Conservation (phyloP, 805 yeast genomes). For the Zygotorulaspora sp. region DNA sequence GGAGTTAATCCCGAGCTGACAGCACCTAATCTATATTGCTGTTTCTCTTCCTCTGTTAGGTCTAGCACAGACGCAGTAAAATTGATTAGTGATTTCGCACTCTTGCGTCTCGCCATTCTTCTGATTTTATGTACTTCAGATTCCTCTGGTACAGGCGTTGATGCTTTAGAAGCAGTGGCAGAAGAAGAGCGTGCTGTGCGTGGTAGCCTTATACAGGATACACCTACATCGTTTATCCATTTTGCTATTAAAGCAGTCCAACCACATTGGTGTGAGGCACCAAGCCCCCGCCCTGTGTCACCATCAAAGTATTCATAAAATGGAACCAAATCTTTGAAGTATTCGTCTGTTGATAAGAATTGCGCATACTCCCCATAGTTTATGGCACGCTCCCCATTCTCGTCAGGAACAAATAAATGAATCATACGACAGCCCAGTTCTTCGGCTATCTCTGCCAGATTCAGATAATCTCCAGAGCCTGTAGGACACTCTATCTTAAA, state of each 20-base stretch:
- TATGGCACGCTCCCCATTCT: constrained; percentile 66
- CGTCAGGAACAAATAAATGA: constrained; percentile 66
- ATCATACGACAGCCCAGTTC: constrained; percentile 83
- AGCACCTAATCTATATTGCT: constrained; percentile 26
- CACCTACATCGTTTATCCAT: constrained; percentile 85
- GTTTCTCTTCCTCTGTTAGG: constrained; percentile 56
- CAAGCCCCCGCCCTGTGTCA: constrained; percentile 90
- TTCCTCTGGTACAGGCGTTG: constrained; percentile 14
- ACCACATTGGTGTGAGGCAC: constrained; percentile 92
- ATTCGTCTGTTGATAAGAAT: constrained; percentile 56
- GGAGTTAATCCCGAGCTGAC: constrained; percentile 23
- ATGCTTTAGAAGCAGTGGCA: constrained; percentile 12
- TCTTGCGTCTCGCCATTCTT: constrained; percentile 59
- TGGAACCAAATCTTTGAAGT: constrained; percentile 70
- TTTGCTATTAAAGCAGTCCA: constrained; percentile 94
- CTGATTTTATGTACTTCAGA: constrained; percentile 36
- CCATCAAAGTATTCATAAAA: constrained; percentile 91
- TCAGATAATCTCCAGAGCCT: constrained; percentile 70
- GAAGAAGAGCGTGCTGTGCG: constrained; percentile 31
- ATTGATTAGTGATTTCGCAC: constrained; percentile 68
- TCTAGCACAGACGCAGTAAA: constrained; percentile 65
- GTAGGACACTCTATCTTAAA: constrained; percentile 85
- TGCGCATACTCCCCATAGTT: constrained; percentile 64
- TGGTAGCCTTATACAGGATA: constrained; percentile 41
- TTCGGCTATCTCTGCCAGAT: constrained; percentile 86